Evolutionary conservation across 257 asterid species (phyloP), one percentile per base, ranked within the genome.

Genomic region (Rhazya stricta): DNA sequence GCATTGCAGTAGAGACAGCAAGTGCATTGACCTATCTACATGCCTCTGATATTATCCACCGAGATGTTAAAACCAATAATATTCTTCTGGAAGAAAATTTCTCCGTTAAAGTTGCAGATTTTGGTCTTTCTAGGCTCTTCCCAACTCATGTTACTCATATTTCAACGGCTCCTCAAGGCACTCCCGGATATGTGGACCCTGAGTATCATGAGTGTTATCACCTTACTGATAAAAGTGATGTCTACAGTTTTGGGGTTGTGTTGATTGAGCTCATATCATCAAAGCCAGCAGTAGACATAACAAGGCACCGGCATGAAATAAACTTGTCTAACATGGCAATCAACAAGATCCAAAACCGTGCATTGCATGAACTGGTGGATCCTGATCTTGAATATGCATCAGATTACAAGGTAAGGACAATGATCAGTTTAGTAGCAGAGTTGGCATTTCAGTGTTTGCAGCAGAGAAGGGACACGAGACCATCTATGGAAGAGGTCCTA

Each of bases 141-240:
- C 97, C 97, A 21, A 82, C 34, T 10, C 72, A 87, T 27, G 96
- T 72, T 39, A 91, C 93, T 4, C 98, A 93, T 41, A 86, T 91
- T 69, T 89, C 98, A 18, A 91, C 97, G 4, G 97, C 97, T 43
- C 97, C 98, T 34, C 98, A 93, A 76, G 98, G 98, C 46, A 91
- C 97, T 3, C 98, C 96, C 0, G 97, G 97, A 74, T 93, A 91
- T 30, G 97, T 91, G 0, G 96, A 93, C 79, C 98, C 98, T 0
- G 96, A 91, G 83, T 91, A 93, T 78, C 89, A 93, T 58, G 87
- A 89, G 32, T 89, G 88, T 82, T 93, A 91, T 84, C 91, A 91
- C 42, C 89, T 93, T 25, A 93, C 96, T 0, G 91, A 89, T 45
- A 93, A 81, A 39, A 93, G 98, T 32, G 97, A 91, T 27, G 97